phyloP scores from a whole-genome alignment of 768 basidiomycete species.

The Melanogaster broomeanus region DNA sequence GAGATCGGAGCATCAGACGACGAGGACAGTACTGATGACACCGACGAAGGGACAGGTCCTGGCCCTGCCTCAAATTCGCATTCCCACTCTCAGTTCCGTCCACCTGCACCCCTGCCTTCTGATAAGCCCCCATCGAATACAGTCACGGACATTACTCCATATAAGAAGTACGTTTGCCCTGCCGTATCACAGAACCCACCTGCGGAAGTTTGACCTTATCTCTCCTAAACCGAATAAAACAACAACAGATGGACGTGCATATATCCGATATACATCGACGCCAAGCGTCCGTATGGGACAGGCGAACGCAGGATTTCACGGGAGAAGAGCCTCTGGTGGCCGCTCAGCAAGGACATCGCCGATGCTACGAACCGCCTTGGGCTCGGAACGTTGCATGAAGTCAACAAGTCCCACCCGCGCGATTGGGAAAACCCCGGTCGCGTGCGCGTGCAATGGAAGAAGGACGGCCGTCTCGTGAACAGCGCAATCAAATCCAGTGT shows the following conservation, averaged over 20 bases:
- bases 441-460: slow-evolving; percentile 91
- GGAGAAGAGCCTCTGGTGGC: slow-evolving; percentile 89
- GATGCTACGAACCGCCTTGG: slow-evolving; percentile 79
- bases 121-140: slow-evolving; percentile 34
- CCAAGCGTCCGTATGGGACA: slow-evolving; percentile 83
- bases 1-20: slow-evolving; percentile 63
- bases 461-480: slow-evolving; percentile 68
- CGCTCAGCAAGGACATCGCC: slow-evolving; percentile 89
- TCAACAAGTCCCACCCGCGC: slow-evolving; percentile 86
- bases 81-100: slow-evolving; percentile 31
- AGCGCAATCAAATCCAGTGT: slow-evolving; percentile 73
- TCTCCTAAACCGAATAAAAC: slow-evolving; percentile 1
- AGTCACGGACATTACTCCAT: slow-evolving; percentile 77
- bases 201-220: slow-evolving; percentile 3
- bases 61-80: slow-evolving; percentile 61
- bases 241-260: slow-evolving; percentile 84
- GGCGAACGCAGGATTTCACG: slow-evolving; percentile 83
- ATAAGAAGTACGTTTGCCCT: slow-evolving; percentile 64
- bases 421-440: slow-evolving; percentile 99
- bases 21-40: slow-evolving; percentile 39
- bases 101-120: slow-evolving; percentile 16
- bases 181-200: background rate
- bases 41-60: slow-evolving; percentile 36
- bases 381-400: slow-evolving; percentile 83
- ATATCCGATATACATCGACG: slow-evolving; percentile 97